Evolutionary conservation across 495 filamentous ascomycete genomes (phyloP).

Genomic region (Daldinia concentrica): DNA sequence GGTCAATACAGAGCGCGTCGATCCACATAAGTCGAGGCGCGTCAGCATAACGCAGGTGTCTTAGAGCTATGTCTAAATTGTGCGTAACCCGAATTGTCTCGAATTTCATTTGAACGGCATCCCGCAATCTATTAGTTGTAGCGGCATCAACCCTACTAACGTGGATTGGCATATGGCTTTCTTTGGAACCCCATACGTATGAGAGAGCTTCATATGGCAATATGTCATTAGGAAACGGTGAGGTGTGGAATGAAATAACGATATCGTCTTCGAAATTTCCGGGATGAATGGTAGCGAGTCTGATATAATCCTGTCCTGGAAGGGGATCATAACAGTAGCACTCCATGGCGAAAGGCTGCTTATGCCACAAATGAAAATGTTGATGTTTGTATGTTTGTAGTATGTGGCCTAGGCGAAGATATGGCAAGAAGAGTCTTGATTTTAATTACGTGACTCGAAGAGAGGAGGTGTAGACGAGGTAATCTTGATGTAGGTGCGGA

Average conservation of each 20-base stretch:
- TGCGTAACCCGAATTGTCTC: not conserved
- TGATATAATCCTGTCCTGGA: conserved; percentile 13
- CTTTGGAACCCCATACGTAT: conserved; percentile 18
- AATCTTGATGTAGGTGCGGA: not conserved
- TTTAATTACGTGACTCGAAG: not conserved
- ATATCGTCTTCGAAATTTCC: conserved; percentile 10
- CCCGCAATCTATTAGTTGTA: not conserved
- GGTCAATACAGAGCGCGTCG: conserved; percentile 27
- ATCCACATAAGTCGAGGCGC: conserved; percentile 15
- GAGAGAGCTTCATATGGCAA: conserved; percentile 27
- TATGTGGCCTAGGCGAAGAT: not conserved
- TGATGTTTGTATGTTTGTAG: not conserved
- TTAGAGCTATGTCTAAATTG: conserved; percentile 15
- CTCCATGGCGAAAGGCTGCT: not conserved
- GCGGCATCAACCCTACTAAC: not conserved
- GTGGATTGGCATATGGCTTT: not conserved
- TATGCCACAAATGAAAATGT: not conserved
- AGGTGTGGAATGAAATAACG: conserved; percentile 9
- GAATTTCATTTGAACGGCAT: not conserved
- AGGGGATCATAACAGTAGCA: conserved; percentile 11
- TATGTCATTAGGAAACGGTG: not conserved
- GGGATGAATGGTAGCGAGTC: conserved; percentile 17
- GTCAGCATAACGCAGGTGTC: conserved; percentile 14
- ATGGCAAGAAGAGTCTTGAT: not conserved
- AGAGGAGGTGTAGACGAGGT: not conserved